A percentile compares a stretch with the other conserved stretches of the same genome.
phyloP scores from a whole-genome alignment of 192 early-diverging fungal genomes.

The Dissophora globulifera region DNA sequence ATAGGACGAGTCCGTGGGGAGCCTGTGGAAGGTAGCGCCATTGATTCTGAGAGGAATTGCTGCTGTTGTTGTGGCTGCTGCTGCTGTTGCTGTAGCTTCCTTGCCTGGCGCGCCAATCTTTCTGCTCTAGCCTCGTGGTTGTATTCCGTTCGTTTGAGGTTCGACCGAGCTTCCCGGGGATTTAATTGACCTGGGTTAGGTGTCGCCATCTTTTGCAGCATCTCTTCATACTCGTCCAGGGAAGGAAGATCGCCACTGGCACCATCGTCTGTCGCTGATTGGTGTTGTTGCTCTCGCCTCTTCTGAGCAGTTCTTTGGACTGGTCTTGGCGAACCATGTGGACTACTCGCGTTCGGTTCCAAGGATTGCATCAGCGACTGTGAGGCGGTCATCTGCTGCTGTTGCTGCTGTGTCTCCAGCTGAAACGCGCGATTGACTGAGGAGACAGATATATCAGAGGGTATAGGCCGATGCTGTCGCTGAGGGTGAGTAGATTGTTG shows the following conservation, averaged over 20 bases:
- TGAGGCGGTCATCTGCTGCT: too few species aligned
- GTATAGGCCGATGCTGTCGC: constrained; percentile 15
- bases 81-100: constrained; percentile 11
- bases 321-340: constrained; percentile 22
- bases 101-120: constrained; percentile 7
- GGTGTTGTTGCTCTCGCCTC: constrained; percentile 9
- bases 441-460: constrained; percentile 6
- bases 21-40: too few species aligned
- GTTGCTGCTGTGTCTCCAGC: background rate
- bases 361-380: constrained; percentile 17
- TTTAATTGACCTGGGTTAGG: constrained; percentile 2
- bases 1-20: too few species aligned
- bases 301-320: background rate
- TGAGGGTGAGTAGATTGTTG: constrained; percentile 16
- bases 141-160: constrained; percentile 10
- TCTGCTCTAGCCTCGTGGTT: constrained; percentile 6
- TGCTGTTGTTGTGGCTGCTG: constrained; percentile 5
- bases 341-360: constrained; percentile 4
- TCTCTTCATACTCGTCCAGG: constrained; percentile 43
- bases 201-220: constrained; percentile 40
- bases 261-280: background rate
- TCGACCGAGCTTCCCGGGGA: constrained; percentile 2
- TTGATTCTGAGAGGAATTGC: too few species aligned
- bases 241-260: constrained; percentile 21
- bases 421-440: constrained; percentile 17